Evolutionary conservation across 2,329 filamentous ascomycete species (phyloP).

Genomic region (Setomelanomma holmii): DNA sequence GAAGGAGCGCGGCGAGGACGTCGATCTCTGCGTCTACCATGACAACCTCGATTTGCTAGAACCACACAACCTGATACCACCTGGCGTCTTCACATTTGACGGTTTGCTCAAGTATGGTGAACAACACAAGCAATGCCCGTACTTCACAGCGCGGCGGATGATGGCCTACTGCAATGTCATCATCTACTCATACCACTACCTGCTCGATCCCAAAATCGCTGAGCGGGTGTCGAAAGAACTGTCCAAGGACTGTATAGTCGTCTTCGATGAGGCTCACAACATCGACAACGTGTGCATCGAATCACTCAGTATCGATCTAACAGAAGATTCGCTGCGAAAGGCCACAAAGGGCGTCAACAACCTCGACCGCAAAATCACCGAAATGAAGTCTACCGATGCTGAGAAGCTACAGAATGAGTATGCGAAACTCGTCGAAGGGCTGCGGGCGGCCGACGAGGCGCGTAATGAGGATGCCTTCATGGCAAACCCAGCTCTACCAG

Average conservation of each 20-base stretch:
- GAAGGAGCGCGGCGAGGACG: slow-evolving; percentile 92
- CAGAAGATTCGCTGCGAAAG: slow-evolving; percentile 90
- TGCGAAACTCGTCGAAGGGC: slow-evolving; percentile 88
- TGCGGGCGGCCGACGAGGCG: slow-evolving; percentile 86
- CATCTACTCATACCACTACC: slow-evolving; percentile 98
- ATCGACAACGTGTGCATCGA: slow-evolving; percentile 99
- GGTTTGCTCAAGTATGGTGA: slow-evolving; percentile 89
- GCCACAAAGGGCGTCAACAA: slow-evolving; percentile 91
- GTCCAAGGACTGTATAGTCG: slow-evolving; percentile 97
- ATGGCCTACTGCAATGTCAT: slow-evolving; percentile 99
- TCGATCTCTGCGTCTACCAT: slow-evolving; percentile 94
- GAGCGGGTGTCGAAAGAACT: slow-evolving; percentile 94
- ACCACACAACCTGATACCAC: slow-evolving; percentile 91
- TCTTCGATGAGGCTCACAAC: slow-evolving; percentile 98
- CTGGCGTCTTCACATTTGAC: slow-evolving; percentile 95
- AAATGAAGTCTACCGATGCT: slow-evolving; percentile 96
- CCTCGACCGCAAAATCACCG: slow-evolving; percentile 85
- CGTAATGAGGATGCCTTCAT: slow-evolving; percentile 96
- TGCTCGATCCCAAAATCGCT: slow-evolving; percentile 96
- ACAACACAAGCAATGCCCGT: slow-evolving; percentile 94
- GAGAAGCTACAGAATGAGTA: slow-evolving; percentile 96
- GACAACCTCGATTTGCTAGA: slow-evolving; percentile 97
- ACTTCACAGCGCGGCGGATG: slow-evolving; percentile 96
- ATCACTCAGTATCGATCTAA: slow-evolving; percentile 93
- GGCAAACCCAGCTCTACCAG: slow-evolving; percentile 91